Conservation (phyloP, 2,329 filamentous ascomycete genomes). For the Bipolaris oryzae region DNA sequence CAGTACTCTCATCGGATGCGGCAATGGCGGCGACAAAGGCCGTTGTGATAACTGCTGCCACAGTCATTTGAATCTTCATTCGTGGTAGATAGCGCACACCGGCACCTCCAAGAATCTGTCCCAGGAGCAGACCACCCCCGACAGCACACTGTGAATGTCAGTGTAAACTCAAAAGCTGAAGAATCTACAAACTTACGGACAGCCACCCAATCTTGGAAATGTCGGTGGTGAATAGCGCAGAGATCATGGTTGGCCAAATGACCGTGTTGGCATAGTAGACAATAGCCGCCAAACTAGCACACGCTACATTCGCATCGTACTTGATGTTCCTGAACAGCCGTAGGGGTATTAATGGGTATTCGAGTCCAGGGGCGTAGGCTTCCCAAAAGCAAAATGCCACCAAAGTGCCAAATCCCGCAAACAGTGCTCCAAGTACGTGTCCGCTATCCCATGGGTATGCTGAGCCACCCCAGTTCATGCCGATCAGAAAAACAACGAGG, state of each 20-base stretch:
- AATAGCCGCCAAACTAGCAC: constrained; percentile 41
- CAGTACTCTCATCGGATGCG: constrained; percentile 24
- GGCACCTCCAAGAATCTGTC: constrained; percentile 39
- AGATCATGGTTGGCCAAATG: constrained; percentile 42
- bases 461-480: constrained; percentile 53
- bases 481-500: constrained; percentile 55
- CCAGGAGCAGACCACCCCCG: constrained; percentile 41
- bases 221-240: constrained; percentile 36
- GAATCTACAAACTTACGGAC: constrained; percentile 23
- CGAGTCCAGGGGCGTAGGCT: constrained; percentile 31
- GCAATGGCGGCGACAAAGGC: constrained; percentile 37
- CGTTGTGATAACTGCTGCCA: constrained; percentile 30
- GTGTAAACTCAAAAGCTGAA: background rate
- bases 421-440: constrained; percentile 44
- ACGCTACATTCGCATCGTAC: constrained; percentile 42
- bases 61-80: constrained; percentile 43
- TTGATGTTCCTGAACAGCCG: constrained; percentile 44
- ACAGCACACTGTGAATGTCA: constrained; percentile 33
- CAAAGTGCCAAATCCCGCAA: constrained; percentile 41
- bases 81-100: constrained; percentile 38
- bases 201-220: constrained; percentile 40
- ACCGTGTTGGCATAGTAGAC: constrained; percentile 45
- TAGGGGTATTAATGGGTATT: constrained; percentile 48
- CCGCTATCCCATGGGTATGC: constrained; percentile 45
- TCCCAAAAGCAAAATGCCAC: constrained; percentile 43